phyloP scores from a whole-genome alignment of 2,329 filamentous ascomycete species.

The Cylindrodendrum hubeiense region DNA sequence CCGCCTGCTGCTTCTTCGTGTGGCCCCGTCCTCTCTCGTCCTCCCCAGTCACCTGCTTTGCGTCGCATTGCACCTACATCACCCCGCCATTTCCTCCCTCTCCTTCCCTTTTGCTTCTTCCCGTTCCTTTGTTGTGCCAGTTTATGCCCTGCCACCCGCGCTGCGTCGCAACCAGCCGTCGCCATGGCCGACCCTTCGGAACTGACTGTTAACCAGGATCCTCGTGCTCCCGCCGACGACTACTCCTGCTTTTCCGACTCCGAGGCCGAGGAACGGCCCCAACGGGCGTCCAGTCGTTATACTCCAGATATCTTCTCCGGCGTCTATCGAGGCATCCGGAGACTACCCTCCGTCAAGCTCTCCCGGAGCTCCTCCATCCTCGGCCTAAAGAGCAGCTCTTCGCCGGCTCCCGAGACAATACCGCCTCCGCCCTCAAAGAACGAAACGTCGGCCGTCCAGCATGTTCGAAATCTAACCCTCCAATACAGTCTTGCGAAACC shows the following conservation, averaged over 20 bases:
- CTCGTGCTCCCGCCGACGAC: slow-evolving; percentile 40
- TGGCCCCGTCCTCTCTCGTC: slow-evolving; percentile 21
- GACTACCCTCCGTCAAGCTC: slow-evolving; percentile 58
- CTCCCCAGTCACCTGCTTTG: slow-evolving; percentile 7
- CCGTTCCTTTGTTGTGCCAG: slow-evolving; percentile 3
- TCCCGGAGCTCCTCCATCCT: slow-evolving; percentile 59
- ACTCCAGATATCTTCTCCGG: slow-evolving; percentile 63
- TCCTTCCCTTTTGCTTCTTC: neutral
- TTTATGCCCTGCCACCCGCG: slow-evolving; percentile 32
- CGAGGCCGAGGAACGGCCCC: slow-evolving; percentile 55
- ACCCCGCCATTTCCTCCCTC: slow-evolving; percentile 4
- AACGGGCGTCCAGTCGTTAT: slow-evolving; percentile 45
- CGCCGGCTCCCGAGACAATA: slow-evolving; percentile 26
- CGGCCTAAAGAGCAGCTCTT: slow-evolving; percentile 48
- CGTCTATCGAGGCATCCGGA: slow-evolving; percentile 65
- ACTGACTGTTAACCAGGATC: slow-evolving; percentile 50
- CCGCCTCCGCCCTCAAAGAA: slow-evolving; percentile 31
- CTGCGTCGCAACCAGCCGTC: slow-evolving; percentile 21
- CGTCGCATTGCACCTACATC: slow-evolving; percentile 1
- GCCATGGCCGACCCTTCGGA: slow-evolving; percentile 46
- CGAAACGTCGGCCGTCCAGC: slow-evolving; percentile 50
- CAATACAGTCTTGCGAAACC: slow-evolving; percentile 71
- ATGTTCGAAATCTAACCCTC: slow-evolving; percentile 67
- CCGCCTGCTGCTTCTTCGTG: slow-evolving; percentile 28
- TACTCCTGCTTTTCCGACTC: slow-evolving; percentile 58